These are phyloP conservation scores for Talaromyces sp. DNA, from an alignment of 2,329 filamentous ascomycete species.

Conservation along the genomic window DNA sequence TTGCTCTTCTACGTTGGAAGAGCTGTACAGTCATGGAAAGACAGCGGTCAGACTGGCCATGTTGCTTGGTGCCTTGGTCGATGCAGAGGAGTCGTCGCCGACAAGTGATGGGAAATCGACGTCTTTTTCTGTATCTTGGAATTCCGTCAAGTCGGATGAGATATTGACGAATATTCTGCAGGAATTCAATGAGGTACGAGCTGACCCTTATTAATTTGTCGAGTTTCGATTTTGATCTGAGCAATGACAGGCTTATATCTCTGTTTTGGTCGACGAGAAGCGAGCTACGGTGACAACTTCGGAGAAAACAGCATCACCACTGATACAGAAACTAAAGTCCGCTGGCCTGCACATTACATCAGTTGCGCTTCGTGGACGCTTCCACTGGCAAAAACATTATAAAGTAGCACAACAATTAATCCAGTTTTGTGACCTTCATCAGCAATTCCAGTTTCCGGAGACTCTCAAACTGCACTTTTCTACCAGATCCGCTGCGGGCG, in stretches of 20 bases:
- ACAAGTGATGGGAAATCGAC: no score
- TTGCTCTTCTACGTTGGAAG: no score
- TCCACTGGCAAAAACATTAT: neutral
- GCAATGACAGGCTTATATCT: neutral
- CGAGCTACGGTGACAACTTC: neutral
- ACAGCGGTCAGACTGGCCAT: no score
- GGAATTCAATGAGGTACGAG: no score
- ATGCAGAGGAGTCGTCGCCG: no score
- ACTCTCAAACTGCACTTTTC: neutral
- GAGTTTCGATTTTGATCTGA: no score
- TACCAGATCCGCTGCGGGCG: neutral
- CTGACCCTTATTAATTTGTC: no score
- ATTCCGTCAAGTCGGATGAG: no score
- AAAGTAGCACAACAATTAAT: neutral
- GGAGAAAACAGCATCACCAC: neutral
- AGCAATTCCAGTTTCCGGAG: neutral
- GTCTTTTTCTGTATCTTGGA: no score
- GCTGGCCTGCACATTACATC: neutral
- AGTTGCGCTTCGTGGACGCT: neutral
- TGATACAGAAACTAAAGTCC: neutral
- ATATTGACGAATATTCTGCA: no score
- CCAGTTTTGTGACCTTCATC: neutral
- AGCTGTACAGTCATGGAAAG: no score
- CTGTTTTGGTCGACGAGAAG: neutral
- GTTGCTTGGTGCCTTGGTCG: no score